A percentile compares a stretch with the other conserved stretches of the same genome.
These are phyloP conservation scores for Leersia perrieri DNA, from an alignment of 176 grass and related monocot genomes.

Conservation along the genomic window DNA sequence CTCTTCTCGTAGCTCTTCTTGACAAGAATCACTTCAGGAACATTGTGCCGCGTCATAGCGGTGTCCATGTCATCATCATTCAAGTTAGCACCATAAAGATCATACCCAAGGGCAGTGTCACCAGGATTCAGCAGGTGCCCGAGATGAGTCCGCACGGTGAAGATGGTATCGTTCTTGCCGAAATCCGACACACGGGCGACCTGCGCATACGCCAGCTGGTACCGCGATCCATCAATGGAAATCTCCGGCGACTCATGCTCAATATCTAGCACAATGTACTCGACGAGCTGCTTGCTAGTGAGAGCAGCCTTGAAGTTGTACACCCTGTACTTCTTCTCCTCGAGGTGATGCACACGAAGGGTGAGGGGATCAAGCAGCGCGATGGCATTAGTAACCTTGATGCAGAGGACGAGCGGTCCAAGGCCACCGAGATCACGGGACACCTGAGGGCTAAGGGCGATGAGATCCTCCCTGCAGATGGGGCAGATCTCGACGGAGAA, in stretches of 20 bases:
- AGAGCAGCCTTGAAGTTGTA: conserved; percentile 72
- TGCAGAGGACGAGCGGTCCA: conserved; percentile 77
- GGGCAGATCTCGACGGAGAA: conserved; percentile 93
- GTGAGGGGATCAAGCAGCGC: conserved; percentile 73
- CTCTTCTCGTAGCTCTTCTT: conserved; percentile 96
- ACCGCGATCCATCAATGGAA: conserved; percentile 55
- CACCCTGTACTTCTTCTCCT: conserved; percentile 72
- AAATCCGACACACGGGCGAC: conserved; percentile 74
- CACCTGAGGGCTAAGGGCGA: conserved; percentile 67
- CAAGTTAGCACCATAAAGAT: conserved; percentile 69
- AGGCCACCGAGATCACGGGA: conserved; percentile 70
- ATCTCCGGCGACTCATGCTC: conserved; percentile 73
- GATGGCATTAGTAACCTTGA: conserved; percentile 72
- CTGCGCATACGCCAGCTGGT: conserved; percentile 69
- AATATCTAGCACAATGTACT: conserved; percentile 87
- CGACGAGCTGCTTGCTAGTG: conserved; percentile 72
- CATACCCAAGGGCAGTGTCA: conserved; percentile 84
- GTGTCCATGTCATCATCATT: conserved; percentile 75
- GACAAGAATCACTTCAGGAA: conserved; percentile 81
- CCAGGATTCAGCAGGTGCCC: conserved; percentile 76
- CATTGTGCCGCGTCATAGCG: conserved; percentile 41
- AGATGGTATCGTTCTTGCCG: conserved; percentile 73
- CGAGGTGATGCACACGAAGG: conserved; percentile 71
- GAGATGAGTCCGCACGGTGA: conserved; percentile 74
- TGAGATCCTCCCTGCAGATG: conserved; percentile 90